Conservation (phyloP, 179 eudicot genomes). For the Silene coronaria region DNA sequence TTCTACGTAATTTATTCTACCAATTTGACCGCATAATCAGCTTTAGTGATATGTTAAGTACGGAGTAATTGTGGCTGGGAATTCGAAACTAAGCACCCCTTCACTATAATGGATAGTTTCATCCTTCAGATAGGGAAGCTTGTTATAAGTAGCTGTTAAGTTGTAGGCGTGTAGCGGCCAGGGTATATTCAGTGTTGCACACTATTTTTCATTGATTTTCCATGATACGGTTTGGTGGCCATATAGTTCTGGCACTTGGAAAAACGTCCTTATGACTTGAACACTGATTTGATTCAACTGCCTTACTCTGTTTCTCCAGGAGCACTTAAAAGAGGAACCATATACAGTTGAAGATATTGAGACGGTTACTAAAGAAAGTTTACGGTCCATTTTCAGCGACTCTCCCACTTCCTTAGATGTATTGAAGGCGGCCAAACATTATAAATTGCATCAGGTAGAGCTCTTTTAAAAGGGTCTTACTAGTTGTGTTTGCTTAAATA, state of each 20-base stretch:
- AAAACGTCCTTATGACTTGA: background rate
- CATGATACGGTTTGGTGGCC: background rate
- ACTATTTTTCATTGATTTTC: too few relatives aligned
- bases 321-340: slow-evolving; percentile 72
- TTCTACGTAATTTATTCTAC: background rate
- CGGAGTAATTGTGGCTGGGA: background rate
- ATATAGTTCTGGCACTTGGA: background rate
- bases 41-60: background rate
- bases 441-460: slow-evolving; percentile 74
- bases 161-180: too few relatives aligned
- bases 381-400: slow-evolving; percentile 52
- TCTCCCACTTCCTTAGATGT: slow-evolving; percentile 86
- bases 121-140: background rate
- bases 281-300: background rate
- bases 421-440: slow-evolving; percentile 73
- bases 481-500: background rate
- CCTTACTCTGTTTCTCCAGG: slow-evolving; percentile 38
- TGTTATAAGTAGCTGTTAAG: background rate
- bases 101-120: background rate
- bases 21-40: background rate
- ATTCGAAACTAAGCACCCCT: background rate
- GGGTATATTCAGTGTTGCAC: too few relatives aligned
- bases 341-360: slow-evolving; percentile 78
- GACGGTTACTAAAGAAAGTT: slow-evolving; percentile 47
- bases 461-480: background rate